Conservation (phyloP, 306 rosid species). For the Quercus parvula region DNA sequence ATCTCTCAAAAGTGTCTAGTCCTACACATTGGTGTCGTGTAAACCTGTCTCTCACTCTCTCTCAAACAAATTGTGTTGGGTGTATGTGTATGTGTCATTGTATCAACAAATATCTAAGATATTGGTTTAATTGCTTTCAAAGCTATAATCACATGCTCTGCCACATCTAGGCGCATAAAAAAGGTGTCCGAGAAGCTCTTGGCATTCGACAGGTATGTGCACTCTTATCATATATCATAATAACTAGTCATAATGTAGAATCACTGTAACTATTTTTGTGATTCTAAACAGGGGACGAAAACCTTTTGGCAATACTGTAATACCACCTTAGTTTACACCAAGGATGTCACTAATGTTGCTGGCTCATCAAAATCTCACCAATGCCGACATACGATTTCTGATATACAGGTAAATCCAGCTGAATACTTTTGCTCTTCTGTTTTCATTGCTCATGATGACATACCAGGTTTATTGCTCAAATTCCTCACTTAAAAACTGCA, state of each 20-base stretch:
- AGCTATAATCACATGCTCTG: conserved; percentile 4
- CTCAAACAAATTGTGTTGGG: no score
- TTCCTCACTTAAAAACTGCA: neutral
- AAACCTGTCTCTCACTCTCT: neutral
- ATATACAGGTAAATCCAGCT: conserved; percentile 4
- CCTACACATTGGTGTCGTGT: conserved; percentile 19
- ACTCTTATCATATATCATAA: neutral
- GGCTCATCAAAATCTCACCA: conserved; percentile 13
- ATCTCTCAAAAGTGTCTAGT: neutral
- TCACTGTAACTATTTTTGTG: neutral
- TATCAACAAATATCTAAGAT: neutral
- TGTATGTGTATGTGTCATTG: no score
- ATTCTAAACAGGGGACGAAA: conserved; percentile 15
- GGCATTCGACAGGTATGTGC: conserved; percentile 18
- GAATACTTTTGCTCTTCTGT: neutral
- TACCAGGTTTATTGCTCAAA: neutral
- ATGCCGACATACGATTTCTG: conserved; percentile 13
- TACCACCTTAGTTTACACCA: conserved; percentile 14
- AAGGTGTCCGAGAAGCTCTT: conserved; percentile 21
- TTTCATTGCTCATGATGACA: neutral
- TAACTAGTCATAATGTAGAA: neutral
- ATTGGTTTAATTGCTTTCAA: neutral
- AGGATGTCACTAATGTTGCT: neutral
- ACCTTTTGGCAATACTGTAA: conserved; percentile 18
- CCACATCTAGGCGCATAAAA: conserved; percentile 16